These are phyloP conservation scores for Besnoitia besnoiti DNA, from an alignment of 169 alveolate genomes.

Conservation along the genomic window DNA sequence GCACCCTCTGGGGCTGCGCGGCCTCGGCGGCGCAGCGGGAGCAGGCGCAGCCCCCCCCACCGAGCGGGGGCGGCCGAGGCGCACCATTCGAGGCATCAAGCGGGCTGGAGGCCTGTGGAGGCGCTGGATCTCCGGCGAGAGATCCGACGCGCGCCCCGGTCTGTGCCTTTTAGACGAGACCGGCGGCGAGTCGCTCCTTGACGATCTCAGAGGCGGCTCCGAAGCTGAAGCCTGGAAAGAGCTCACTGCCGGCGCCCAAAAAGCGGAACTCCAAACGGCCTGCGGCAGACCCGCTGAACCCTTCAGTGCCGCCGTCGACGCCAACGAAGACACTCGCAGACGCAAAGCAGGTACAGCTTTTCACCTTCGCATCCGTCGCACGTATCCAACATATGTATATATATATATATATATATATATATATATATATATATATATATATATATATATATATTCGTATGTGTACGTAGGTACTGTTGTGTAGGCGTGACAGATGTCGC, in stretches of 20 bases:
- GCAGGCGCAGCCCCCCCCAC: not conserved
- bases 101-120: not conserved
- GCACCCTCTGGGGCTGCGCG: not conserved
- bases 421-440: too few species aligned
- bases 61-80: not conserved
- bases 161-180: not conserved
- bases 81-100: not conserved
- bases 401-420: too few species aligned
- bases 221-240: not conserved
- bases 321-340: not conserved
- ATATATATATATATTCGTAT: too few species aligned
- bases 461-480: too few species aligned
- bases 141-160: not conserved
- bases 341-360: not conserved
- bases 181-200: not conserved
- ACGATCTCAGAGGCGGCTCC: not conserved
- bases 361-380: not conserved
- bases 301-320: constrained; percentile 1
- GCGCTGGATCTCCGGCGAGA: not conserved
- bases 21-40: not conserved
- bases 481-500: too few species aligned
- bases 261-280: not conserved
- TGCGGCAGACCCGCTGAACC: not conserved
- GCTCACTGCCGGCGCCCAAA: not conserved
- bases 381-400: not conserved